Evolutionary conservation across 495 filamentous ascomycete species (phyloP).

Genomic region (Monascus purpureus): DNA sequence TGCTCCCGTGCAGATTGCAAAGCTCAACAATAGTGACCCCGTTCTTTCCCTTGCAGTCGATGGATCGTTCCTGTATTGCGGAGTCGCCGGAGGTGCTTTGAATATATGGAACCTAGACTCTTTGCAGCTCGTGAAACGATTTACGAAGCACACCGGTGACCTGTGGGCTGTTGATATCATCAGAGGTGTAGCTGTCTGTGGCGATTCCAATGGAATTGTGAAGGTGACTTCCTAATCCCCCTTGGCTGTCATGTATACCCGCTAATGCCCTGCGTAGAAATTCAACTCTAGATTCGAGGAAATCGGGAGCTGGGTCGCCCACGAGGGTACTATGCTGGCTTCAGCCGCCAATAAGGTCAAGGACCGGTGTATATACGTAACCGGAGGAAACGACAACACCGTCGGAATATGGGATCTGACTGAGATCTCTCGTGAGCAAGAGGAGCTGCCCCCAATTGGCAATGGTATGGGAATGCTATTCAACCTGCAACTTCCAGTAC

Average conservation of each 20-base stretch:
- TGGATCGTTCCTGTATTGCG: constrained; percentile 80
- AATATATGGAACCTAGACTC: constrained; percentile 97
- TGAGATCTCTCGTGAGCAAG: constrained; percentile 32
- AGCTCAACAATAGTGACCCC: constrained; percentile 69
- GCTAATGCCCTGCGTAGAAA: constrained; percentile 32
- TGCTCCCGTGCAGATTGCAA: constrained; percentile 39
- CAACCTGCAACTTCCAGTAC: no score
- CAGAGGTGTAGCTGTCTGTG: constrained; percentile 72
- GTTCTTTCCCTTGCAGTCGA: constrained; percentile 75
- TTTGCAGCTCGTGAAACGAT: constrained; percentile 70
- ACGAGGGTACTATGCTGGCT: constrained; percentile 76
- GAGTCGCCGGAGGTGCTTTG: constrained; percentile 75
- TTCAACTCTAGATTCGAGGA: constrained; percentile 85
- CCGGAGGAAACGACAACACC: constrained; percentile 86
- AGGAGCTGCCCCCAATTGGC: constrained; percentile 37
- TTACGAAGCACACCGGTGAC: constrained; percentile 69
- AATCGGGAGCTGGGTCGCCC: constrained; percentile 69
- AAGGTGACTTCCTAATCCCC: constrained; percentile 39
- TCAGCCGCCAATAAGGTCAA: constrained; percentile 58
- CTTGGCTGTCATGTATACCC: constrained; percentile 2
- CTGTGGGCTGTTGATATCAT: constrained; percentile 75
- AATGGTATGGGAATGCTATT: constrained; percentile 48
- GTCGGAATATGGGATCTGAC: constrained; percentile 79
- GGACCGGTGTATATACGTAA: constrained; percentile 65
- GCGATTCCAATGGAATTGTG: constrained; percentile 62